Evolutionary conservation across 2,329 filamentous ascomycete genomes (phyloP).

Genomic region (Westerdykella sp.): DNA sequence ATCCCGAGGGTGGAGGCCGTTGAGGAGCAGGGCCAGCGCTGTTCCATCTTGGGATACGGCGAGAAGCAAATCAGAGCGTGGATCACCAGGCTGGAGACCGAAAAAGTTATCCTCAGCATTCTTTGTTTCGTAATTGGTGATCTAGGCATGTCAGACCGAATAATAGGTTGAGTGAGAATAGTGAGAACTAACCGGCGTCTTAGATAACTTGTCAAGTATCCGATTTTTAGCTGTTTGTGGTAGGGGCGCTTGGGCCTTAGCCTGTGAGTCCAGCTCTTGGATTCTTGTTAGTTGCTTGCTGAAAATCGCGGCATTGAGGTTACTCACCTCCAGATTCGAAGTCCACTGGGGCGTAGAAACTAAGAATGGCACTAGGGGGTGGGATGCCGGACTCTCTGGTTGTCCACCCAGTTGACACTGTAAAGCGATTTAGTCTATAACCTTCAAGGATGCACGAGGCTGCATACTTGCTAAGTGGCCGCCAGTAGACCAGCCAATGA

Average conservation of each 20-base stretch:
- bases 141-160: background rate
- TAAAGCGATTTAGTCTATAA: background rate
- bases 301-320: background rate
- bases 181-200: background rate
- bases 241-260: background rate
- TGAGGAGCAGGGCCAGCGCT: constrained; percentile 6
- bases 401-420: constrained; percentile 1
- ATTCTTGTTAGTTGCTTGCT: background rate
- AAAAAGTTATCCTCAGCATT: constrained; percentile 4
- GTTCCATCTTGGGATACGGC: constrained; percentile 7
- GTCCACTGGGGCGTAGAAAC: constrained; percentile 2
- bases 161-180: constrained; percentile 1
- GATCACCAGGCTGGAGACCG: constrained; percentile 6
- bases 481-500: constrained; percentile 45
- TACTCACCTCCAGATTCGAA: constrained; percentile 10
- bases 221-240: constrained; percentile 1
- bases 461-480: constrained; percentile 28
- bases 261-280: background rate
- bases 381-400: constrained; percentile 3
- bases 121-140: constrained; percentile 7
- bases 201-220: constrained; percentile 1
- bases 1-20: constrained; percentile 6
- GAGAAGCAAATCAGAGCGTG: constrained; percentile 9
- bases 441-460: no score
- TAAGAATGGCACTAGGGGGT: constrained; percentile 5